phyloP scores from a whole-genome alignment of 805 yeast species.

The Vanderwaltozyma tropicalis region DNA sequence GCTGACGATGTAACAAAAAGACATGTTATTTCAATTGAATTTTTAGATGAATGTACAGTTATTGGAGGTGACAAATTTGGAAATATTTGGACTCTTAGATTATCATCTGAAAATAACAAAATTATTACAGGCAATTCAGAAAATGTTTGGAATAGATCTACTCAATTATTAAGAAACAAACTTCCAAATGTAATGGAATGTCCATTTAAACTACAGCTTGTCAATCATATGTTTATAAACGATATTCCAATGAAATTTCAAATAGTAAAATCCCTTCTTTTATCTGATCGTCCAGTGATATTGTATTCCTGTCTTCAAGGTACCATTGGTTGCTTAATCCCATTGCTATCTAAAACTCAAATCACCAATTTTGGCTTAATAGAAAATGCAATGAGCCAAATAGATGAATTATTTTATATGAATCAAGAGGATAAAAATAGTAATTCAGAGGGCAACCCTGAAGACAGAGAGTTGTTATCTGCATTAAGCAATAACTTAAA shows the following conservation, averaged over 20 bases:
- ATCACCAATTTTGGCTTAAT: constrained; percentile 46
- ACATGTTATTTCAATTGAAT: constrained; percentile 48
- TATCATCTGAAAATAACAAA: constrained; percentile 40
- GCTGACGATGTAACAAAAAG: constrained; percentile 63
- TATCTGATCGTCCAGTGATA: constrained; percentile 49
- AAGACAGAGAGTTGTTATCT: constrained; percentile 4
- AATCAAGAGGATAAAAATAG: constrained; percentile 8
- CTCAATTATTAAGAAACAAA: constrained; percentile 1
- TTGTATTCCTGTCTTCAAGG: constrained; percentile 76
- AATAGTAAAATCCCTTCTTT: constrained; percentile 27
- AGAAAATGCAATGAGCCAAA: constrained; percentile 36
- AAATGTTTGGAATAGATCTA: background rate
- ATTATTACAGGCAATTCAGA: background rate
- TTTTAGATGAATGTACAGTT: constrained; percentile 67
- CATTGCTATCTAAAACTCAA: constrained; percentile 55
- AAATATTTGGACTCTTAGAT: constrained; percentile 56
- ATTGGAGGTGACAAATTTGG: constrained; percentile 87
- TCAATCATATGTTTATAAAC: constrained; percentile 51
- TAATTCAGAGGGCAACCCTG: constrained; percentile 3
- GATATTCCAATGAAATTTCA: constrained; percentile 62
- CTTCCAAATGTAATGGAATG: constrained; percentile 23
- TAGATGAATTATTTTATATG: constrained; percentile 13
- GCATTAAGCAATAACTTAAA: background rate
- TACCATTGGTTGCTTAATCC: constrained; percentile 61
- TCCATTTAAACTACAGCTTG: constrained; percentile 39